Evolutionary conservation across 1,284 basidiomycete species (phyloP).

Genomic region (Moniliella sp.): DNA sequence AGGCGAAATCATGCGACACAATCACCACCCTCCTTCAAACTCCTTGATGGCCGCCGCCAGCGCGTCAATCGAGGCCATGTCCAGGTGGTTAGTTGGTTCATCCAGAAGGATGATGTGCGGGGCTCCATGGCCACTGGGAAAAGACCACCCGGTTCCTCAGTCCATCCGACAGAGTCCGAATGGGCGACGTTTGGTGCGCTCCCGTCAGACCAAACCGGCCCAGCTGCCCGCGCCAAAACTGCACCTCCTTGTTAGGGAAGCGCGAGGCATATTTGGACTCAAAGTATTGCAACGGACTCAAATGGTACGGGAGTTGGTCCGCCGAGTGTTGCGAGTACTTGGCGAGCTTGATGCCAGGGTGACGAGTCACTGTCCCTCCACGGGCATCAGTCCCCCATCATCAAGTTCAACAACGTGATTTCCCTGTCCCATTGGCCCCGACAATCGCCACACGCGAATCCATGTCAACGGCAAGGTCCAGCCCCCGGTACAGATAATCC

Average conservation of each 20-base stretch:
- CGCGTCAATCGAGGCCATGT: constrained; percentile 87
- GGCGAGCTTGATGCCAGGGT: constrained; percentile 57
- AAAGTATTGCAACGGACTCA: constrained; percentile 81
- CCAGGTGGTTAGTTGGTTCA: constrained; percentile 62
- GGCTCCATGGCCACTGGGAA: constrained; percentile 45
- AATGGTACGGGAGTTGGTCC: constrained; percentile 87
- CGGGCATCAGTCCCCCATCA: constrained; percentile 65
- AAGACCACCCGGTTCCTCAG: constrained; percentile 81
- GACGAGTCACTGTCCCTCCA: constrained; percentile 69
- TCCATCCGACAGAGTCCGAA: constrained; percentile 78
- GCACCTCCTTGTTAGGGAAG: constrained; percentile 77
- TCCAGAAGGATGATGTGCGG: constrained; percentile 37
- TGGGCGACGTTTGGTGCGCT: constrained; percentile 72
- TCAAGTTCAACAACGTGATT: constrained; percentile 91
- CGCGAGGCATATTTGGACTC: constrained; percentile 52
- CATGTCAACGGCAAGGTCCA: constrained; percentile 70
- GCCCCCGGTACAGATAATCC: constrained; percentile 62
- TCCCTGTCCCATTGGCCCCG: constrained; percentile 91
- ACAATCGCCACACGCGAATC: constrained; percentile 88
- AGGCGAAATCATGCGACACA: constrained; percentile 25
- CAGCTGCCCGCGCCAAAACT: constrained; percentile 81
- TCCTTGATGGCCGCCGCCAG: constrained; percentile 82
- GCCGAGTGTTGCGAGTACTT: constrained; percentile 89
- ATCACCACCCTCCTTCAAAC: constrained; percentile 76
- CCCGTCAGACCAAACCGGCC: constrained; percentile 90